These are phyloP conservation scores for Mallotus japonicus DNA, from an alignment of 441 rosid species.

Conservation along the genomic window DNA sequence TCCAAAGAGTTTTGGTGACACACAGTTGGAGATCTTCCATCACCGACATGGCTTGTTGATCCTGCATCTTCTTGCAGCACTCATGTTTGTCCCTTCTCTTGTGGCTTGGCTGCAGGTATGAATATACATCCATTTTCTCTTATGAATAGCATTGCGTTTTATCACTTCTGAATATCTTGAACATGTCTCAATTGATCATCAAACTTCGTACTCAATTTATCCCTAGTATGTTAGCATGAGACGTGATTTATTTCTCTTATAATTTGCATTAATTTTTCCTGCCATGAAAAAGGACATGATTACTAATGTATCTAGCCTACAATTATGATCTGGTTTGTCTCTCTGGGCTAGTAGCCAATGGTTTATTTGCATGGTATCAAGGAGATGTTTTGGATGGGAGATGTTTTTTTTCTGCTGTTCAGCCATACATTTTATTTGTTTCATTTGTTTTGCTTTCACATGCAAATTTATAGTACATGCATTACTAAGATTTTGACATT, in stretches of 20 bases:
- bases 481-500: background rate
- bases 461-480: background rate
- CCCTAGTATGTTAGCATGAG: background rate
- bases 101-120: constrained; percentile 92
- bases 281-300: background rate
- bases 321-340: background rate
- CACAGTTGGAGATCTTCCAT: constrained; percentile 83
- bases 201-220: background rate
- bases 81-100: constrained; percentile 90
- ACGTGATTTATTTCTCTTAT: background rate
- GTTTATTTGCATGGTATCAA: background rate
- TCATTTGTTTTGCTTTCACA: background rate
- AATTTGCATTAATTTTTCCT: background rate
- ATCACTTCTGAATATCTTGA: background rate
- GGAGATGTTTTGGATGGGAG: background rate
- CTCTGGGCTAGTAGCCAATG: background rate
- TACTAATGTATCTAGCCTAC: background rate
- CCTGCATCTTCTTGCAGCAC: constrained; percentile 72
- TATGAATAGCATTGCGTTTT: background rate
- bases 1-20: constrained; percentile 61
- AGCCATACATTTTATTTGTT: background rate
- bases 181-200: background rate
- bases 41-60: constrained; percentile 76
- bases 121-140: constrained; percentile 14
- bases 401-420: background rate